These are phyloP conservation scores for Ocimum tenuiflorum DNA, from an alignment of 257 asterid genomes.

Conservation along the genomic window DNA sequence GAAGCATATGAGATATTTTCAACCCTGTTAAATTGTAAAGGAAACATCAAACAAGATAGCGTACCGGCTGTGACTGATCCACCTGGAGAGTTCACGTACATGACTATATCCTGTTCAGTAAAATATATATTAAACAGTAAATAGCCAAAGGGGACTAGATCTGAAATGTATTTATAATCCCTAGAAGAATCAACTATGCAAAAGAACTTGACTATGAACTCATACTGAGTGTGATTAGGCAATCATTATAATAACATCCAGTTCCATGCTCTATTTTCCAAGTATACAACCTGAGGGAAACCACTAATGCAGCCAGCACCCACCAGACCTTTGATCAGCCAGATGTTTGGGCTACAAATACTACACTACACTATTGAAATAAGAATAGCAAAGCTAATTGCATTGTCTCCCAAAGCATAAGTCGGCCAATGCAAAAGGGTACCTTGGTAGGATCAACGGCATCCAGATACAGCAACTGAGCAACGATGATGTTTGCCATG, in stretches of 20 bases:
- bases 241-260: neutral
- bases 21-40: no score
- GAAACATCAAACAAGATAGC: no score
- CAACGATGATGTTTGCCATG: slow-evolving; percentile 90
- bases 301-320: neutral
- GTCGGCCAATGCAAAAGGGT: neutral
- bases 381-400: neutral
- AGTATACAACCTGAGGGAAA: no score
- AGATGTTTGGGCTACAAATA: neutral
- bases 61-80: no score
- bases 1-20: no score
- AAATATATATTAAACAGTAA: no score
- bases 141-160: no score
- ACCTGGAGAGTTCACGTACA: no score
- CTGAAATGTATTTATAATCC: no score
- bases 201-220: no score
- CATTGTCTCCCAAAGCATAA: neutral
- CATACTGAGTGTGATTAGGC: neutral
- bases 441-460: slow-evolving; percentile 89
- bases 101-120: no score
- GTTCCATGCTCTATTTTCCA: neutral
- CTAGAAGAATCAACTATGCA: no score
- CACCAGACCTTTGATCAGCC: neutral
- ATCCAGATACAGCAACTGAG: slow-evolving; percentile 94
- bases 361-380: neutral